Base-by-base conservation (phyloP, 1,284 basidiomycete species). In the Austropuccinia psidii region DNA sequence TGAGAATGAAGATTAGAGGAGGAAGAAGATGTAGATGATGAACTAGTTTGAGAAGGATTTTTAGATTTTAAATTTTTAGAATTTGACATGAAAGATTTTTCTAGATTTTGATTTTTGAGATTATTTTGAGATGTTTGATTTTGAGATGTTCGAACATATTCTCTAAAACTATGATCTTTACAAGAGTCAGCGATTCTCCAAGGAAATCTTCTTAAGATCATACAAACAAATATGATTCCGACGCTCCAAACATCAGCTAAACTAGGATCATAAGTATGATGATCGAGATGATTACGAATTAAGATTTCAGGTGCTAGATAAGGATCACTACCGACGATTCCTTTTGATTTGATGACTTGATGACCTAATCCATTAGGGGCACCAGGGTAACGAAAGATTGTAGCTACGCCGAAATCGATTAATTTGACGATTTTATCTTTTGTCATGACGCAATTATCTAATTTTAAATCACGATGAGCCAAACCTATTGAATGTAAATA, bases 401-500 rank as follows among this genome's bases (percentile, higher is more conserved):
- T 95, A 17, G 96, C 96, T 0, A 96, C 98, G 61, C 96, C 96
- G 83, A 99, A 99, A 82, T 99, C 96, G 83, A 99, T 99, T 76
- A 99, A 87, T 83, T 99, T 99, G 84, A 99, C 91, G 77, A 96
- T 87, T 80, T 97, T 94, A 79, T 89, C 85, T 2, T 85, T 84
- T 33, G 91, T 97, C 91, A 99, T 96, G 82, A 99, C 96, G 81
- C 96, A 98, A 82, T 99, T 99, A 84, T 99, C 96, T 76, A 99
- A 89, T 83, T 99, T 99, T 81, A 99, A 87, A 82, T 99, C 96
- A 47, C 96, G 90, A 80, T 99, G 96, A 1, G 96, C 96, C 39
- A 98, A 88, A 47, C 96, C 96, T 84, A 98, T 90, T 75, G 89
- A 89, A 82, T 99, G 96, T 70, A 99, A 87, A 81, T 99, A 98